phyloP scores from a whole-genome alignment of 768 basidiomycete species.

The Filobasidium floriforme region DNA sequence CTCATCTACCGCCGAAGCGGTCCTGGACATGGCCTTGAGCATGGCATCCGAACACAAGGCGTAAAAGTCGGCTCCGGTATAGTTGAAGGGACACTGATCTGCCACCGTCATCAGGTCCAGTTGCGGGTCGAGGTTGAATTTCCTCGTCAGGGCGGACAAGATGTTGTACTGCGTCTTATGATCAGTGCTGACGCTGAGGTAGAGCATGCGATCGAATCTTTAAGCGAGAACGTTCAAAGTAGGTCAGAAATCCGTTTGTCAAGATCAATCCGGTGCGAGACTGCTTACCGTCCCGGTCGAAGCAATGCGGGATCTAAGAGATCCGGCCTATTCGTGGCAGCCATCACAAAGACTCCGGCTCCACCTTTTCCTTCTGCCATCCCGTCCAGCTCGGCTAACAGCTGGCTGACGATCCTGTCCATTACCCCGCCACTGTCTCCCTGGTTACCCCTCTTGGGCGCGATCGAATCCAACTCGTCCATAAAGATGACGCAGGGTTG shows the following conservation, averaged over 20 bases:
- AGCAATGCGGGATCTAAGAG: conserved; percentile 80
- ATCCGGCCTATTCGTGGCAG: conserved; percentile 91
- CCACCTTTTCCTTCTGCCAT: conserved; percentile 59
- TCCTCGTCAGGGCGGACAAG: conserved; percentile 79
- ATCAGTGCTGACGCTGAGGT: conserved; percentile 82
- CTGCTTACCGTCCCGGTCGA: conserved; percentile 68
- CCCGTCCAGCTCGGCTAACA: conserved; percentile 87
- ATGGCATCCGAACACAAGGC: conserved; percentile 94
- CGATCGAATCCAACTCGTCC: conserved; percentile 89
- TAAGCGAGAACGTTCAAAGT: neutral
- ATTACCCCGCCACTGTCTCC: conserved; percentile 96
- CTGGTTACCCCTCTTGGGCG: conserved; percentile 87
- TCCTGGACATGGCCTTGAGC: conserved; percentile 85
- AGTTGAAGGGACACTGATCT: conserved; percentile 76
- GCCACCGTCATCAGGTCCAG: conserved; percentile 62
- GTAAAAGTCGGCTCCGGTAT: conserved; percentile 96
- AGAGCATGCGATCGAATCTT: conserved; percentile 95
- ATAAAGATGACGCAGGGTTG: conserved; percentile 94
- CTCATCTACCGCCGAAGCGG: conserved; percentile 67
- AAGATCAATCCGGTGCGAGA: neutral
- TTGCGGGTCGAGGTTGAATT: conserved; percentile 69
- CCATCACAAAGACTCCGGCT: conserved; percentile 82
- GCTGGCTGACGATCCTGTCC: conserved; percentile 93
- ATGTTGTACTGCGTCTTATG: conserved; percentile 80
- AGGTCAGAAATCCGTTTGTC: neutral